Evolutionary conservation across 176 grass and related monocot genomes (phyloP).

Genomic region (Dendrocalamus sinicus): DNA sequence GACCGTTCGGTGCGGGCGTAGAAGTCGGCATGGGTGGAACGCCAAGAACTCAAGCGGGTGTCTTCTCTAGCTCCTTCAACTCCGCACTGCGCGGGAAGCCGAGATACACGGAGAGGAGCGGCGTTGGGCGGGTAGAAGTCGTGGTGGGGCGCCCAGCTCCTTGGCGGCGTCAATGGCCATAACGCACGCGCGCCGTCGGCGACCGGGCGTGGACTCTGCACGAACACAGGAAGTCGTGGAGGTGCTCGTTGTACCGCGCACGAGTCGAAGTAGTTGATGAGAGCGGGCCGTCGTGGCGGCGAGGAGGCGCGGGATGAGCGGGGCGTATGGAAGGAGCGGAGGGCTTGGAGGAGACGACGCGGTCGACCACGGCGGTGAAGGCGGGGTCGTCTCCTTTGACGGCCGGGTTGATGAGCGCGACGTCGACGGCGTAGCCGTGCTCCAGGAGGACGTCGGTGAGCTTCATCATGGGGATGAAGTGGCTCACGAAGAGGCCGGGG

Average conservation of each 20-base stretch:
- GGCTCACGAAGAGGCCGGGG: too few species aligned
- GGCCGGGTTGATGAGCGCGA: too few species aligned
- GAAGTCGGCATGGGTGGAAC: constrained; percentile 44
- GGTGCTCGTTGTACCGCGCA: constrained; percentile 33
- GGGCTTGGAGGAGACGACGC: too few species aligned
- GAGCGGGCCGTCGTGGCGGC: neutral
- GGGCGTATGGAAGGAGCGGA: too few species aligned
- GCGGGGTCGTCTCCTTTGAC: too few species aligned
- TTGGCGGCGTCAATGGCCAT: constrained; percentile 27
- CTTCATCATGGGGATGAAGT: too few species aligned
- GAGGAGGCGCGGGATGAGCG: too few species aligned
- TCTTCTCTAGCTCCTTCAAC: constrained; percentile 35
- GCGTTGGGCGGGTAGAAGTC: constrained; percentile 44
- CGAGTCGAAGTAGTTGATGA: constrained; percentile 13
- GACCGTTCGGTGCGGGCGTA: neutral
- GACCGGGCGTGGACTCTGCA: constrained; percentile 33
- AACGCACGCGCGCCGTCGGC: constrained; percentile 40
- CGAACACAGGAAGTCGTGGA: constrained; percentile 41
- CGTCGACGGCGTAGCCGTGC: too few species aligned
- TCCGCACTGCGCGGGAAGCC: neutral
- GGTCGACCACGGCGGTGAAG: too few species aligned
- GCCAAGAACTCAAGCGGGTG: constrained; percentile 39
- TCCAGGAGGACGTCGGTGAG: too few species aligned
- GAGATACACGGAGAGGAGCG: constrained; percentile 36
- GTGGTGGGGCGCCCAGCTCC: constrained; percentile 47